phyloP scores from a whole-genome alignment of 805 yeast genomes.

The Candida orba region DNA sequence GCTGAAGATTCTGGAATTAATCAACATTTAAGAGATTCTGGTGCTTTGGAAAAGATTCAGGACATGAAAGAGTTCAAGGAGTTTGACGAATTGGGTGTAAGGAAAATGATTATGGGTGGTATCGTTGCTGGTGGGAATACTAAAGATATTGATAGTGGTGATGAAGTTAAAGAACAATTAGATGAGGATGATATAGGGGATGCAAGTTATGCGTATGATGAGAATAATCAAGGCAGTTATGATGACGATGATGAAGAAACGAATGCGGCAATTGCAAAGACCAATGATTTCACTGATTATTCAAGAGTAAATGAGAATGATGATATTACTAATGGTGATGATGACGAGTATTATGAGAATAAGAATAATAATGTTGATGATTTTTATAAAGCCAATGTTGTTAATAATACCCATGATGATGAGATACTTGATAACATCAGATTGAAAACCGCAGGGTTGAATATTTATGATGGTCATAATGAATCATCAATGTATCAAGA shows the following conservation, averaged over 20 bases:
- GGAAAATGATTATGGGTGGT: too few relatives aligned
- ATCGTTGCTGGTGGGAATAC: too few relatives aligned
- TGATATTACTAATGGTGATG: not conserved
- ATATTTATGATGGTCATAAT: constrained; percentile 19
- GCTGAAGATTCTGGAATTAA: not conserved
- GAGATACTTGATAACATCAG: constrained; percentile 27
- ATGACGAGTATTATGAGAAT: not conserved
- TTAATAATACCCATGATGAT: constrained; percentile 24
- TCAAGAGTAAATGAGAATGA: too few relatives aligned
- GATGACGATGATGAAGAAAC: too few relatives aligned
- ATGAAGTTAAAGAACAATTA: not conserved
- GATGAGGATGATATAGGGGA: not conserved
- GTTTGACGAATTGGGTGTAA: not conserved
- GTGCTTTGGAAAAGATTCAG: not conserved
- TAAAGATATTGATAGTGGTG: not conserved
- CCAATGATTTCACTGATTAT: too few relatives aligned
- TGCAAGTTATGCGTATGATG: not conserved
- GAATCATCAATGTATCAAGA: constrained; percentile 17
- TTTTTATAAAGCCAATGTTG: constrained; percentile 13
- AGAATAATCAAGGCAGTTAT: not conserved
- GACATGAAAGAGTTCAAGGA: not conserved
- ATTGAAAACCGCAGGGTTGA: constrained; percentile 34
- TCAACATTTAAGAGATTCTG: not conserved
- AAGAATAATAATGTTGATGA: constrained; percentile 1
- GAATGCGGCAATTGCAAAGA: too few relatives aligned